These are phyloP conservation scores for Vitis hybrid DNA, from an alignment of 177 flowering plant genomes.

Conservation along the genomic window DNA sequence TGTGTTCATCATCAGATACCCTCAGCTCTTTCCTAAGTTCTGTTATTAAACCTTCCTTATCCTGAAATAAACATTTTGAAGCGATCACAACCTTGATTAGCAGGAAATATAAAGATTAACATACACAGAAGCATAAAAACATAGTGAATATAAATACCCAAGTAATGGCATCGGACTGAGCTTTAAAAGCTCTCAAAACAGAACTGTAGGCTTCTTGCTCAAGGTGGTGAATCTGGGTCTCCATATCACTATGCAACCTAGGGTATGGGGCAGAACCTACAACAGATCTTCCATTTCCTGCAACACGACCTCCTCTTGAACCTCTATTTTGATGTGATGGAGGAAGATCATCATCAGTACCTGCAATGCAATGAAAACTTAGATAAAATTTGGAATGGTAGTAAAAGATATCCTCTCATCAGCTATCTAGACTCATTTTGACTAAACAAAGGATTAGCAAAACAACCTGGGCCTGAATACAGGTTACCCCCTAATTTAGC, in stretches of 20 bases:
- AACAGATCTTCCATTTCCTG: slow-evolving; percentile 46
- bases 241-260: slow-evolving; percentile 59
- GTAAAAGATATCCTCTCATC: too few relatives aligned
- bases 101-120: background rate
- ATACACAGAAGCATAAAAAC: background rate
- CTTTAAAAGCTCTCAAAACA: slow-evolving; percentile 85
- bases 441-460: too few relatives aligned
- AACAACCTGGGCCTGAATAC: too few relatives aligned
- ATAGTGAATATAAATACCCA: slow-evolving; percentile 53
- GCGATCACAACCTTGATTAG: background rate
- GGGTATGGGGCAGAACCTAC: slow-evolving; percentile 36
- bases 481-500: too few relatives aligned
- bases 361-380: slow-evolving; percentile 26
- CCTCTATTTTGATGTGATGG: slow-evolving; percentile 48
- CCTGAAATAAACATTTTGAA: slow-evolving; percentile 39
- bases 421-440: too few relatives aligned
- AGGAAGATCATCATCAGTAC: slow-evolving; percentile 70
- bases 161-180: slow-evolving; percentile 86
- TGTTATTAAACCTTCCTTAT: slow-evolving; percentile 80
- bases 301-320: slow-evolving; percentile 29
- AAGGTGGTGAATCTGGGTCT: slow-evolving; percentile 71
- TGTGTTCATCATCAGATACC: slow-evolving; percentile 90
- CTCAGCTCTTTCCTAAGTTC: slow-evolving; percentile 86
- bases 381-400: background rate
- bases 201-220: slow-evolving; percentile 88